phyloP scores from a whole-genome alignment of 2,329 filamentous ascomycete genomes.

The Penicillium sp. region DNA sequence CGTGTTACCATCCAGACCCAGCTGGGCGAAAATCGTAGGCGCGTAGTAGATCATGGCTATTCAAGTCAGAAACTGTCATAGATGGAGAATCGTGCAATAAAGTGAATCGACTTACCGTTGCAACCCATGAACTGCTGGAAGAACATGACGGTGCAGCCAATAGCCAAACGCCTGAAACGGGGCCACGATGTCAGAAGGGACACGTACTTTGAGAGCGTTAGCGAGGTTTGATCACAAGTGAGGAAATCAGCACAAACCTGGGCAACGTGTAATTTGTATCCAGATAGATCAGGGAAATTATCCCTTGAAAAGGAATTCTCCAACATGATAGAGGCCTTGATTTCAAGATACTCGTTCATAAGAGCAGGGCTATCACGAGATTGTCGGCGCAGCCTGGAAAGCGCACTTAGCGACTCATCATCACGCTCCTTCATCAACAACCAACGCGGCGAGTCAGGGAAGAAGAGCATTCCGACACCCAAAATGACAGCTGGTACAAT shows the following conservation, averaged over 20 bases:
- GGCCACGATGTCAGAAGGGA: conserved; percentile 38
- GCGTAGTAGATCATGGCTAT: conserved; percentile 51
- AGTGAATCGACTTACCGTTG: conserved; percentile 35
- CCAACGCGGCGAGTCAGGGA: conserved; percentile 59
- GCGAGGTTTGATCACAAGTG: not conserved
- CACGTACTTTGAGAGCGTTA: conserved; percentile 27
- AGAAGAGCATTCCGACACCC: conserved; percentile 46
- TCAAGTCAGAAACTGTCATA: not conserved
- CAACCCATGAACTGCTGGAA: conserved; percentile 51
- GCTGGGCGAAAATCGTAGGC: conserved; percentile 47
- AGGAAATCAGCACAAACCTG: conserved; percentile 23
- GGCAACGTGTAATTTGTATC: conserved; percentile 32
- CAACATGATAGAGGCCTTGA: conserved; percentile 47
- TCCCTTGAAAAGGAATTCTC: conserved; percentile 36
- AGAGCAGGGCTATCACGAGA: conserved; percentile 48
- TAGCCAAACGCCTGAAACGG: conserved; percentile 39
- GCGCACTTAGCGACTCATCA: conserved; percentile 48
- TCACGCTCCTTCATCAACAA: conserved; percentile 51
- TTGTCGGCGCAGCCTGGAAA: conserved; percentile 51
- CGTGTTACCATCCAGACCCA: conserved; percentile 43
- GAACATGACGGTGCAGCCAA: conserved; percentile 43
- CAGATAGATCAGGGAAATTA: conserved; percentile 30
- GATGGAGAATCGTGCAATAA: not conserved
- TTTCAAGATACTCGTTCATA: conserved; percentile 51
- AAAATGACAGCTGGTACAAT: conserved; percentile 43